phyloP scores from a whole-genome alignment of 2,329 filamentous ascomycete species.

The Microcyclospora tardicrescens region DNA sequence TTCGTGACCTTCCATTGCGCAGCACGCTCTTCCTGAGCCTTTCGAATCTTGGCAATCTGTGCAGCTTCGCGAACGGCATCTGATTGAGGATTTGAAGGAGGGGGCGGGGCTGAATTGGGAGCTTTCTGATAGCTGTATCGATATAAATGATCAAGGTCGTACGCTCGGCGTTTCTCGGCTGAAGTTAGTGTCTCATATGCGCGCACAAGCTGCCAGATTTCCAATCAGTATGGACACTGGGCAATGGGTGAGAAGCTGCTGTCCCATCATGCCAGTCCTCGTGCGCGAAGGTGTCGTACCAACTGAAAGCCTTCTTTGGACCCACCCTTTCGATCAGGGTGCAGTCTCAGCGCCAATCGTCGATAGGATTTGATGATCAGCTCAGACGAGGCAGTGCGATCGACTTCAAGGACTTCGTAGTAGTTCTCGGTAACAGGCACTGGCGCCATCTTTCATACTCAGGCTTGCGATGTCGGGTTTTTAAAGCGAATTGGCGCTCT shows the following conservation, averaged over 20 bases:
- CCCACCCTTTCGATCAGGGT: slow-evolving; percentile 27
- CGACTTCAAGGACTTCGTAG: slow-evolving; percentile 22
- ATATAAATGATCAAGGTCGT: too few relatives aligned
- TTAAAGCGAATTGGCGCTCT: too few relatives aligned
- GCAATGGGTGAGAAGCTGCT: too few relatives aligned
- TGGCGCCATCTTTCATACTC: too few relatives aligned
- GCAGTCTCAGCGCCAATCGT: slow-evolving; percentile 22
- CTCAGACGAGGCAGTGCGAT: slow-evolving; percentile 15
- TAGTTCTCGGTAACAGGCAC: slow-evolving; percentile 21
- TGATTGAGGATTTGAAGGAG: slow-evolving; percentile 6
- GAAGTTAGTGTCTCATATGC: slow-evolving; percentile 27
- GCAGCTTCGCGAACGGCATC: slow-evolving; percentile 12
- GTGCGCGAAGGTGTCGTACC: slow-evolving; percentile 19
- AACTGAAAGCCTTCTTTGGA: slow-evolving; percentile 25
- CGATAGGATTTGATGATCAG: slow-evolving; percentile 22
- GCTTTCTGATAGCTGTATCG: slow-evolving; percentile 19
- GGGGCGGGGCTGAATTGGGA: slow-evolving; percentile 2
- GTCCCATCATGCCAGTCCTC: too few relatives aligned
- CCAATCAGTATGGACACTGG: too few relatives aligned
- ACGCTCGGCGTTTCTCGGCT: slow-evolving; percentile 18
- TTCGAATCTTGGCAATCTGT: slow-evolving; percentile 19
- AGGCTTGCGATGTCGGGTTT: too few relatives aligned
- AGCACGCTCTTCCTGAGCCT: slow-evolving; percentile 20
- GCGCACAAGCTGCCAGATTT: slow-evolving; percentile 16
- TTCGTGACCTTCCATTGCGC: slow-evolving; percentile 18